Evolutionary conservation across 257 asterid species (phyloP).

Genomic region (Solanum clarkiae): DNA sequence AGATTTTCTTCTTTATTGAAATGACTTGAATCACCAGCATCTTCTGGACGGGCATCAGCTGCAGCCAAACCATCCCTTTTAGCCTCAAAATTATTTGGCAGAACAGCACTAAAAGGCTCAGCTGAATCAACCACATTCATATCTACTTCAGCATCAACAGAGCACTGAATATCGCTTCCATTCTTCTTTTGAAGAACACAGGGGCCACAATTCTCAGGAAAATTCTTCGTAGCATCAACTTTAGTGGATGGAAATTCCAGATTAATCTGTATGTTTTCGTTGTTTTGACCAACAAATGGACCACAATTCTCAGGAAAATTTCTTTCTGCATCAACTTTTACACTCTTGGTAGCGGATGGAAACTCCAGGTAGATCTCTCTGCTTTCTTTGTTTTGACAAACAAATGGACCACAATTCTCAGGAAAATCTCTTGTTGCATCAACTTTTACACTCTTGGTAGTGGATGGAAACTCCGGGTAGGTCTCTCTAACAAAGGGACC

Average conservation of each 20-base stretch:
- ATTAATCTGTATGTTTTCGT: not conserved
- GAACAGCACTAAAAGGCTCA: conserved; percentile 12
- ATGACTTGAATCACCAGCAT: not conserved
- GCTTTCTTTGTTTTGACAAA: not conserved
- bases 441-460: not conserved
- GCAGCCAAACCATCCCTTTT: not conserved
- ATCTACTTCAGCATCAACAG: not conserved
- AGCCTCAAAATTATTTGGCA: not conserved
- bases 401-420: not conserved
- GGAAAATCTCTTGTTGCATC: not conserved
- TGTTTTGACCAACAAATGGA: not conserved
- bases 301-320: not conserved
- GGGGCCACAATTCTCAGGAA: not conserved
- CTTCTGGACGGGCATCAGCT: not conserved
- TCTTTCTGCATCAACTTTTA: not conserved
- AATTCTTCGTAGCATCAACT: not conserved
- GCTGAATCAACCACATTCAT: not conserved
- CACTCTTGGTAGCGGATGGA: not conserved
- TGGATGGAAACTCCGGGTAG: not conserved
- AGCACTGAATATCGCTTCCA: not conserved
- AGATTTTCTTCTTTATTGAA: not conserved
- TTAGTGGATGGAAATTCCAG: not conserved
- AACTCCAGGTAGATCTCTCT: not conserved
- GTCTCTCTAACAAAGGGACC: not conserved
- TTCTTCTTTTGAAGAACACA: not conserved